Base-by-base conservation (phyloP, 306 rosid species). In the Lathyrus sativus region DNA sequence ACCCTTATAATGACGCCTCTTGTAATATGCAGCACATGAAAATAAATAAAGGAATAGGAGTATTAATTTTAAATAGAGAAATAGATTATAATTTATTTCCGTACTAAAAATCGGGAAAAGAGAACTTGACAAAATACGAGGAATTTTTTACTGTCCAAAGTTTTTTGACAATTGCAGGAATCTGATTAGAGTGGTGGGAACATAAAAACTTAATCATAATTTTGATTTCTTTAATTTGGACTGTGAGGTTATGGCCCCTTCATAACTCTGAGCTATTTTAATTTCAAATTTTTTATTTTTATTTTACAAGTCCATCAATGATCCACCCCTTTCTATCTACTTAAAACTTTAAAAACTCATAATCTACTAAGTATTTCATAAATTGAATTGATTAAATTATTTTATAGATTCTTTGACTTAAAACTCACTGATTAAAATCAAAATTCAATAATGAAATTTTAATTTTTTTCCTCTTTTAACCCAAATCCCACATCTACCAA, bases 1-100 rank as follows among this genome's bases (percentile, higher is more conserved):
- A 44, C 50, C 31, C 39, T 75, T 68, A 63, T 62, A 18, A 76
- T 56, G 5, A 43, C 18, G 56, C 19, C 33, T 42, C 46, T 76
- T 62, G 17, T 56, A 55, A 26, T 42, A 24, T 44, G 48, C 29
- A 33, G 19, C 19, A 22, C 67, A 35, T 53, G 29, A 8, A 55
- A 41, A 55, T 29, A 7, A 33, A 7, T 4, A 6, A 35, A 35
- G 39, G 39, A 35, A 35, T 35, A 18, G 29, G 29, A 35, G 39
- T 55, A 5, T 42, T 67, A 24, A 53, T 41, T 39, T 31, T 66
- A 44, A 67, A 19, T 59, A 54, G 69, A 60, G 18, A 48, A 78
- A 24, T 45, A 9, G 17, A 61, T 67, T 78, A 33, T 70, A 37
- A 22, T 19, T 51, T 51, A 10, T 19, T 51, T 76, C 57, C 12